These are phyloP conservation scores for Sugiyamaella xylanicola DNA, from an alignment of 1,139 yeast species.

Conservation along the genomic window DNA sequence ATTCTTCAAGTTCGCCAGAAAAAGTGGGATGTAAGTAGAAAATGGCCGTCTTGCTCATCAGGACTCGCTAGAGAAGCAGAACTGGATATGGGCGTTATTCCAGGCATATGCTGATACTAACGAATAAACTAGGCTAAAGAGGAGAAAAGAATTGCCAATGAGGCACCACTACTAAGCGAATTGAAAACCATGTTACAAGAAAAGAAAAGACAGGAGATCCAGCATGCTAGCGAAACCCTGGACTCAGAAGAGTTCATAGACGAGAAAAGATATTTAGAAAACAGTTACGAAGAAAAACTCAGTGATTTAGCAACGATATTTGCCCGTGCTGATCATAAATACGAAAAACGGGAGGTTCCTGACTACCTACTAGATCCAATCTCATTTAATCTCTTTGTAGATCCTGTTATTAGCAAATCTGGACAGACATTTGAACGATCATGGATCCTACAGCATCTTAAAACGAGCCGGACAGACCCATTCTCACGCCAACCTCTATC, in stretches of 20 bases:
- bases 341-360: slow-evolving; percentile 44
- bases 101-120: too few relatives aligned
- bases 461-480: slow-evolving; percentile 48
- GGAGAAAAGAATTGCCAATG: slow-evolving; percentile 30
- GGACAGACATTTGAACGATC: slow-evolving; percentile 54
- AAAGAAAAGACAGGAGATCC: slow-evolving; percentile 32
- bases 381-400: slow-evolving; percentile 48
- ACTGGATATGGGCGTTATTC: too few relatives aligned
- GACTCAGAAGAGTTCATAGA: slow-evolving; percentile 31
- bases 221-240: slow-evolving; percentile 29
- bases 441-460: slow-evolving; percentile 46
- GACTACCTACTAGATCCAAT: slow-evolving; percentile 52
- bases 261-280: slow-evolving; percentile 34
- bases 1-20: slow-evolving; percentile 39
- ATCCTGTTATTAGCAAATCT: slow-evolving; percentile 55
- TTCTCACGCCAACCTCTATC: slow-evolving; percentile 46
- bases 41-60: slow-evolving; percentile 8
- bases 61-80: too few relatives aligned
- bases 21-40: slow-evolving; percentile 34
- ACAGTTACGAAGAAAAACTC: slow-evolving; percentile 36
- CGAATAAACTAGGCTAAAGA: slow-evolving; percentile 30
- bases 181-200: slow-evolving; percentile 37
- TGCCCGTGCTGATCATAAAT: slow-evolving; percentile 34
- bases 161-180: slow-evolving; percentile 39
- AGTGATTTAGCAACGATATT: slow-evolving; percentile 38